A percentile compares a stretch with the other conserved stretches of the same genome.
These are phyloP conservation scores for Phytopythium montanum DNA, from an alignment of 352 stramenopile species.

Conservation along the genomic window DNA sequence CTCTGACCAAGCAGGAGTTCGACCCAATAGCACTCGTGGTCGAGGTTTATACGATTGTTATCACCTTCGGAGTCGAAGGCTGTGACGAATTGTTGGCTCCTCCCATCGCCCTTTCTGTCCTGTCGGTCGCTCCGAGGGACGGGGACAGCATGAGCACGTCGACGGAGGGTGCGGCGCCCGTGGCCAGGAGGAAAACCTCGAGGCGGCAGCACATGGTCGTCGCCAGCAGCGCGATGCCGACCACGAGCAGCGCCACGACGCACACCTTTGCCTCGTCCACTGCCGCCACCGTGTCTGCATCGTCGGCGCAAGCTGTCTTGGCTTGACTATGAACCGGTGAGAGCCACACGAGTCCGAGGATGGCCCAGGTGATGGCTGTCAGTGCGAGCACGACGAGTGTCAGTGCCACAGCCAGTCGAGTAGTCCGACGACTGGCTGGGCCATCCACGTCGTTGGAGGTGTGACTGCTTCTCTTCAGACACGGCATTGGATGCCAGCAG, in stretches of 20 bases:
- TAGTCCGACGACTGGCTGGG: background rate
- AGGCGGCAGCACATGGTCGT: conserved; percentile 53
- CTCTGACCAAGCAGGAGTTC: background rate
- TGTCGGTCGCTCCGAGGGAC: background rate
- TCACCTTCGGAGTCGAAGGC: background rate
- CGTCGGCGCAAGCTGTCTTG: conserved; percentile 3
- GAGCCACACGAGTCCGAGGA: conserved; percentile 18
- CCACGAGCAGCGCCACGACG: conserved; percentile 26
- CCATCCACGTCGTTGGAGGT: too few species aligned
- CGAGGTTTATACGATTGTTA: background rate
- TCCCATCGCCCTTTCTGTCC: background rate
- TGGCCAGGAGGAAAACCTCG: conserved; percentile 44
- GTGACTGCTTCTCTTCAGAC: background rate
- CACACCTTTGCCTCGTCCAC: conserved; percentile 14
- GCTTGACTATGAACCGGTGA: background rate
- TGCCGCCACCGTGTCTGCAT: background rate
- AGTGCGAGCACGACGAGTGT: conserved; percentile 12
- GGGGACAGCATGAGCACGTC: conserved; percentile 37
- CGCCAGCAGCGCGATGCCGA: conserved; percentile 30
- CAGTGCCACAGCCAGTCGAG: background rate
- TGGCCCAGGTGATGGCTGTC: conserved; percentile 18
- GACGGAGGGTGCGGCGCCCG: conserved; percentile 17
- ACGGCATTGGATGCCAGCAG: too few species aligned
- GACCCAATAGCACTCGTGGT: too few species aligned
- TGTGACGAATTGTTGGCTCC: background rate